These are phyloP conservation scores for Lunasporangiospora selenospora DNA, from an alignment of 192 early-diverging fungal genomes.

Conservation along the genomic window DNA sequence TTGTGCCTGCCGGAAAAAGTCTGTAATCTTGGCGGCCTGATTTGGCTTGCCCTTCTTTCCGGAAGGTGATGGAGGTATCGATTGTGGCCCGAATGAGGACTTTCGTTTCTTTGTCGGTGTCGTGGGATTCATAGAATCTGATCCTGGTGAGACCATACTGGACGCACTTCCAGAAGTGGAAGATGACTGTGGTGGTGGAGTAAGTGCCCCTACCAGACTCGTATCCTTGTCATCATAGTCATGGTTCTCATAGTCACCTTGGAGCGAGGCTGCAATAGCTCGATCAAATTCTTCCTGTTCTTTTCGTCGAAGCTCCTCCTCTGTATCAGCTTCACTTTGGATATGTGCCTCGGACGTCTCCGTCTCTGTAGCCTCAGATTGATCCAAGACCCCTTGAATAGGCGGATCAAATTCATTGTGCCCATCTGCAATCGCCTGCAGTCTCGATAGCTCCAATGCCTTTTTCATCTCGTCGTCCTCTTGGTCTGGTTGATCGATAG, in stretches of 20 bases:
- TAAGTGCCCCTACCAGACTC: background rate
- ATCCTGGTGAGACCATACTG: background rate
- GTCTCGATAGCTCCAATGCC: slow-evolving; percentile 30
- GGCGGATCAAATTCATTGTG: no score
- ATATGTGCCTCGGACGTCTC: no score
- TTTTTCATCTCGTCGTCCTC: slow-evolving; percentile 47
- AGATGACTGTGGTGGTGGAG: background rate
- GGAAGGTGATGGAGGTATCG: background rate
- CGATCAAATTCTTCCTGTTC: slow-evolving; percentile 31
- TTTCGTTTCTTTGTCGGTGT: slow-evolving; percentile 21
- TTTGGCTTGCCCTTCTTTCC: slow-evolving; percentile 16
- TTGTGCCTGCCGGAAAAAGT: slow-evolving; percentile 42
- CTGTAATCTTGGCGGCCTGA: slow-evolving; percentile 35
- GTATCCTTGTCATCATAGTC: background rate
- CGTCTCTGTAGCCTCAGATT: background rate
- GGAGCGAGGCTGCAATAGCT: slow-evolving; percentile 30
- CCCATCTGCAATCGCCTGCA: slow-evolving; percentile 33
- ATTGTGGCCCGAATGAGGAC: background rate
- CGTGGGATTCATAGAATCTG: background rate
- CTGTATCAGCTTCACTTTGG: background rate
- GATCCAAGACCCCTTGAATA: no score
- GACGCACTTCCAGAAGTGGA: background rate
- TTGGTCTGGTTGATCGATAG: slow-evolving; percentile 10
- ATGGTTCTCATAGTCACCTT: background rate
- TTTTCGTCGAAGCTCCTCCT: background rate